These are phyloP conservation scores for Rusavskia elegans DNA, from an alignment of 495 filamentous ascomycete species.

Conservation along the genomic window DNA sequence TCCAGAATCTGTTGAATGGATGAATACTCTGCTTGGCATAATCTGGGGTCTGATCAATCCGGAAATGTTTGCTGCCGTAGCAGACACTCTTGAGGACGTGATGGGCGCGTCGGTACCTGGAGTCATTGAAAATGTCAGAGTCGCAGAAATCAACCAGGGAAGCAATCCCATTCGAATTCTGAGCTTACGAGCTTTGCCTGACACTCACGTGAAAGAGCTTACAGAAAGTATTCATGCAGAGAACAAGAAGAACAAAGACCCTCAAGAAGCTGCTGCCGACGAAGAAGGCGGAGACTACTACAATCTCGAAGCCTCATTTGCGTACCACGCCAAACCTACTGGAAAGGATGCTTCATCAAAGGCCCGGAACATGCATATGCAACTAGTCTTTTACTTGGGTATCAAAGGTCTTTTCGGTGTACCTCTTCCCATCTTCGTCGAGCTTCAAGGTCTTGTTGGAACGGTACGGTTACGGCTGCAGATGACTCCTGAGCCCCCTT, in stretches of 20 bases:
- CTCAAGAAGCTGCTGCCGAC: conserved; percentile 72
- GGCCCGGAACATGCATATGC: conserved; percentile 93
- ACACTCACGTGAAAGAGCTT: conserved; percentile 59
- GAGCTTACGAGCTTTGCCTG: conserved; percentile 77
- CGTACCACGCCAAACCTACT: conserved; percentile 78
- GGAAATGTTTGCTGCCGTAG: conserved; percentile 70
- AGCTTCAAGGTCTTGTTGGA: conserved; percentile 70
- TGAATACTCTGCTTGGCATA: conserved; percentile 70
- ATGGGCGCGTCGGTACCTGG: conserved; percentile 90
- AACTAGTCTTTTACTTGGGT: conserved; percentile 83
- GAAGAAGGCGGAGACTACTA: conserved; percentile 90
- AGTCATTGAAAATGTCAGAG: conserved; percentile 82
- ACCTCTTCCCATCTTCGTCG: conserved; percentile 76
- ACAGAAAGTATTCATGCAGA: conserved; percentile 64
- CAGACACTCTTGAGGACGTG: conserved; percentile 70
- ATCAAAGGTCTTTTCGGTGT: conserved; percentile 70
- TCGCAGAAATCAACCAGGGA: conserved; percentile 92
- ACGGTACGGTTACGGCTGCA: conserved; percentile 70
- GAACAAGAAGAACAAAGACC: conserved; percentile 67
- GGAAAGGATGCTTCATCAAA: conserved; percentile 49
- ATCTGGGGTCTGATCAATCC: conserved; percentile 86
- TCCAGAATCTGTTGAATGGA: conserved; percentile 88
- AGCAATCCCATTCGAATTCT: conserved; percentile 78
- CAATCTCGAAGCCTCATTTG: conserved; percentile 85
- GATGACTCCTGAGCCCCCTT: conserved; percentile 78